A percentile compares a stretch with the other conserved stretches of the same genome.
These are phyloP conservation scores for Sporothrix variecibatus DNA, from an alignment of 2,329 filamentous ascomycete genomes.

Conservation along the genomic window DNA sequence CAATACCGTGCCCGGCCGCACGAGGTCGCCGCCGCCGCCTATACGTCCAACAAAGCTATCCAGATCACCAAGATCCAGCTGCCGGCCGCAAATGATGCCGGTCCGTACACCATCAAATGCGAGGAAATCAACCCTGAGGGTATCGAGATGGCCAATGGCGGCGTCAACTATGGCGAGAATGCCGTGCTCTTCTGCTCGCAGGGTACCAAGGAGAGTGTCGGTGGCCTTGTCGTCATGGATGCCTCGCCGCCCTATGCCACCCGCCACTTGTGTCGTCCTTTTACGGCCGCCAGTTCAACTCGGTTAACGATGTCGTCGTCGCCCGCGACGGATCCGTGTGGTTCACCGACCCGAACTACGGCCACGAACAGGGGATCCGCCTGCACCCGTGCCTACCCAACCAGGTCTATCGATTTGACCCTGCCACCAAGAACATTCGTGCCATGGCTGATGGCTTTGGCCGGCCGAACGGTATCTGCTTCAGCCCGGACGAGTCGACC, in stretches of 20 bases:
- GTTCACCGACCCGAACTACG: slow-evolving; percentile 52
- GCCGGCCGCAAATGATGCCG: background rate
- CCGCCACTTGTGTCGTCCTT: slow-evolving; percentile 44
- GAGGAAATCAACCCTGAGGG: slow-evolving; percentile 16
- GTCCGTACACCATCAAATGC: background rate
- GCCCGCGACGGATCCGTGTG: slow-evolving; percentile 46
- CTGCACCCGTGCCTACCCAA: slow-evolving; percentile 47
- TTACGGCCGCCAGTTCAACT: slow-evolving; percentile 50
- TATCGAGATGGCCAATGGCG: slow-evolving; percentile 27
- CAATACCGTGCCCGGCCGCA: background rate
- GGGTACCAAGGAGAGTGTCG: slow-evolving; percentile 25
- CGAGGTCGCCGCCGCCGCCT: background rate
- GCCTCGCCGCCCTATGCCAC: slow-evolving; percentile 37
- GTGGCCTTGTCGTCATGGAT: slow-evolving; percentile 45
- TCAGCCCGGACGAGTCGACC: slow-evolving; percentile 42
- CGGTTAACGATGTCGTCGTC: slow-evolving; percentile 46
- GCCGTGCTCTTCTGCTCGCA: slow-evolving; percentile 35
- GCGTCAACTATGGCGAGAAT: slow-evolving; percentile 45
- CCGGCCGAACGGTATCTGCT: slow-evolving; percentile 45
- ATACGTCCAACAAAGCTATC: slow-evolving; percentile 15
- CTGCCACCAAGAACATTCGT: slow-evolving; percentile 43
- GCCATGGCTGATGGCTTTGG: slow-evolving; percentile 52
- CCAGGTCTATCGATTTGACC: slow-evolving; percentile 52
- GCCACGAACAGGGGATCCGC: slow-evolving; percentile 49
- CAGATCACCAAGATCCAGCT: slow-evolving; percentile 23